Base-by-base conservation (phyloP, 2,329 filamentous ascomycete species). In the Penicillium sp. region DNA sequence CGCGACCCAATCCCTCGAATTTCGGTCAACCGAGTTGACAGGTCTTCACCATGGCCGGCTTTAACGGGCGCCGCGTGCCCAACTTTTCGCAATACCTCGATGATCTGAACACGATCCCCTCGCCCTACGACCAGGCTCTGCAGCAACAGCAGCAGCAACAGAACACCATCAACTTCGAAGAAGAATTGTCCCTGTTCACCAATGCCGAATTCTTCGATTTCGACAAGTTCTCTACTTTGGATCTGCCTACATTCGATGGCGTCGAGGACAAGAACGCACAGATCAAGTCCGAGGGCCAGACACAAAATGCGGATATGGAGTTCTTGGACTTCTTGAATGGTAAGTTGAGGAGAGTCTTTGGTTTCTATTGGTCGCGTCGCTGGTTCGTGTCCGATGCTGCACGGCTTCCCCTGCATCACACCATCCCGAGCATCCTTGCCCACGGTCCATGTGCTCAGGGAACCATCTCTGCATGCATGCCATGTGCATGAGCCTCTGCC, bases 31-130 rank as follows among this genome's bases (percentile, higher is more conserved):
- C 20, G 18, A 22, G 34, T 47, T 41, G 38, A 52, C 35, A 36
- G 10, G 29, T 32, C 27, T 40, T 36, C 58, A 61, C 44, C 62
- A 89, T 89, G 86, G 82, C 87, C 67, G 79, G 76, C 66, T 89
- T 82, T 78, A 83, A 79, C 69, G 85, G 84, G 64, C 85, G 88
- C 52, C 83, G 86, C 65, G 86, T 81, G 60, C 85, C 87, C 63
- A 95, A 95, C 69, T 87, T 95, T 71, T 89, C 89, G 64, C 85
- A 89, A 64, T 95, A 93, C 74, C 78, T 96, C 56, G 85, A 87
- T 62, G 86, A 90, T 58, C 77, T 96, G 61, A 95, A 95, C 74
- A 80, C 78, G 37, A 74, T 85, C 46, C 78, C 78, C 2, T 75
- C 82, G 51, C 75, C 85, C 51, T 81, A 82, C 59, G 79, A 85